These are phyloP conservation scores for Moesziomyces globuligerus DNA, from an alignment of 1,284 basidiomycete species.

Conservation along the genomic window DNA sequence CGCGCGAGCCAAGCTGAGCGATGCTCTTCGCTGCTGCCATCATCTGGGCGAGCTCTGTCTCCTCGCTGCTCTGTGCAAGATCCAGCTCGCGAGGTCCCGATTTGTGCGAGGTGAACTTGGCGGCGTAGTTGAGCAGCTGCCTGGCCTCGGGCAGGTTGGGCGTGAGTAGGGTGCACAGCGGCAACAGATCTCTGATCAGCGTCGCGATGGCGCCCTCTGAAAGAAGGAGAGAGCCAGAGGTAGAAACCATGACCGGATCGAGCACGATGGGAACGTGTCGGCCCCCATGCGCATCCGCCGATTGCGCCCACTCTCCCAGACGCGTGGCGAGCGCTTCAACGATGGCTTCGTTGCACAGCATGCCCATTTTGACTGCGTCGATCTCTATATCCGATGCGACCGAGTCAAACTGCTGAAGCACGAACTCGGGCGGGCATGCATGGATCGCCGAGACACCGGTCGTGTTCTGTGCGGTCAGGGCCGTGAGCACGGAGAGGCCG, in stretches of 20 bases:
- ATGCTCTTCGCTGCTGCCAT: constrained; percentile 73
- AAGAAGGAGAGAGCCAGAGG: constrained; percentile 85
- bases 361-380: constrained; percentile 87
- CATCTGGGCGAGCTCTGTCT: constrained; percentile 31
- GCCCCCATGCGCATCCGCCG: constrained; percentile 12
- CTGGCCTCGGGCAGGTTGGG: constrained; percentile 86
- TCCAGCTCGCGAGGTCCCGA: constrained; percentile 20
- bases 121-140: constrained; percentile 72
- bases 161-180: constrained; percentile 79
- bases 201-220: constrained; percentile 75
- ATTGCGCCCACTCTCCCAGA: constrained; percentile 26
- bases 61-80: constrained; percentile 21
- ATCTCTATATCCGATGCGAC: constrained; percentile 81
- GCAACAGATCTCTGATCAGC: constrained; percentile 76
- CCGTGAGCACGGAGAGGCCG: constrained; percentile 86
- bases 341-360: constrained; percentile 73
- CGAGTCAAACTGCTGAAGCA: constrained; percentile 74
- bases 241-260: constrained; percentile 88
- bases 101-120: constrained; percentile 27
- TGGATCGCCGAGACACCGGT: constrained; percentile 77
- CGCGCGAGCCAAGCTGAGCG: constrained; percentile 71
- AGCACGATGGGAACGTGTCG: constrained; percentile 51
- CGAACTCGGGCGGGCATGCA: constrained; percentile 60
- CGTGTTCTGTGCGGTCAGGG: constrained; percentile 91
- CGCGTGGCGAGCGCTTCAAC: constrained; percentile 67